Base-by-base conservation (phyloP, 257 asterid species). In the Dorcoceras hygrometricum region DNA sequence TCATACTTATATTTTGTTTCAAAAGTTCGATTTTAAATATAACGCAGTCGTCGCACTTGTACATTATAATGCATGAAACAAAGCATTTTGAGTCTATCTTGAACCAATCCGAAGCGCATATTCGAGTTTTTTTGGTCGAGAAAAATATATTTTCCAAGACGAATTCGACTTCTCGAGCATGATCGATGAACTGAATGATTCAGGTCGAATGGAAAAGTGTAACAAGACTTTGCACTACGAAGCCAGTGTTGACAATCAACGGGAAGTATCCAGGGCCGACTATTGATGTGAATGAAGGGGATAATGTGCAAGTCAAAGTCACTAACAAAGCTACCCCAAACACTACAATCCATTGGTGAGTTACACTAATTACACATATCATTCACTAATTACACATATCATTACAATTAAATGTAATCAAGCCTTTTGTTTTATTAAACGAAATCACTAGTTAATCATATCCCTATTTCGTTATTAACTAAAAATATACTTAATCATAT, bases 261-360 rank as follows among this genome's bases (percentile, higher is more conserved):
- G 95, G 95, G 18, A 59, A 76, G 74, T 90, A 62, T 78, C 97
- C 94, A 16, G 97, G 95, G 39, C 95, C 97, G 18, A 82, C 82
- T 23, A 84, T 90, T 59, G 36, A 56, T n/a, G 88, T 87, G 39
- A 75, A 84, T 54, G 95, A 90, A 85, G 94, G 97, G 20, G 95
- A 90, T 69, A 71, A 81, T 63, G 89, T 86, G 22, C 84, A 84
- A 64, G 57, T 90, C 6, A 75, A 57, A 64, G 95, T 90, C 34
- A 82, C 81, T 6, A 90, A 90, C 71, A 57, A 5, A 20, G 90
- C 75, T 59, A 77, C 81, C 3, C 67, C 71, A 39, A 90, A 90
- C 75, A 87, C 95, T 39, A 90, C 95, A 14, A 76, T 90, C 72
- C 97, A 90, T 53, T 87, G 95, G 95, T 90, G 53, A 69, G 80